Conservation (phyloP, 352 stramenopile genomes). For the Phytophthora pisi region DNA sequence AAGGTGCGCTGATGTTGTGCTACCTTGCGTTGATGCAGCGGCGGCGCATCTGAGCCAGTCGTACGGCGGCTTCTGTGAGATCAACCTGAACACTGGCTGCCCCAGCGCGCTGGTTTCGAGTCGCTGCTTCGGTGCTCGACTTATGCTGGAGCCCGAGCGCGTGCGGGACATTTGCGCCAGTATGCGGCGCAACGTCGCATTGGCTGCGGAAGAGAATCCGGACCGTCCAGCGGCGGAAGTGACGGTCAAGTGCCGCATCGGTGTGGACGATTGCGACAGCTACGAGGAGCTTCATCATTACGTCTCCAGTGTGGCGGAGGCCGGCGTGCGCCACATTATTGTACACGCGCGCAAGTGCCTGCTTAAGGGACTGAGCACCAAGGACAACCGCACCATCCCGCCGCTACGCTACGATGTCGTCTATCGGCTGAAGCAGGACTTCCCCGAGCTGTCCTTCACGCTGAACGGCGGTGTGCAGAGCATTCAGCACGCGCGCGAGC, state of each 20-base stretch:
- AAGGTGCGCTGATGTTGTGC: conserved; percentile 5
- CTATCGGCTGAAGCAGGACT: conserved; percentile 94
- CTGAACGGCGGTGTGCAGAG: conserved; percentile 98
- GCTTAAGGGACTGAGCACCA: conserved; percentile 94
- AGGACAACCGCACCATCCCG: conserved; percentile 98
- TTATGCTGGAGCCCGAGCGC: conserved; percentile 97
- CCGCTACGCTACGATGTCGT: conserved; percentile 97
- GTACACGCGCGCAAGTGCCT: conserved; percentile 98
- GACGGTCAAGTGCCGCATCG: conserved; percentile 99
- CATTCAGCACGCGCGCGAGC: conserved; percentile 89
- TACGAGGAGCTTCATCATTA: conserved; percentile 94
- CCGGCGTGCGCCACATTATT: conserved; percentile 95
- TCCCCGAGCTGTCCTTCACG: conserved; percentile 95
- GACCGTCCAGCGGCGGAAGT: conserved; percentile 59
- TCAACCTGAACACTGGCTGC: conserved; percentile 98
- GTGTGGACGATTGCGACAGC: conserved; percentile 94
- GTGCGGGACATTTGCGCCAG: conserved; percentile 92
- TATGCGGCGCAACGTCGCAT: conserved; percentile 64
- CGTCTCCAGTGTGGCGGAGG: conserved; percentile 89
- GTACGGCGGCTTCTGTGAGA: conserved; percentile 92
- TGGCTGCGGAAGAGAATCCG: conserved; percentile 32
- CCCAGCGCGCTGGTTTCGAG: conserved; percentile 85
- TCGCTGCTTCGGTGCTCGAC: conserved; percentile 95
- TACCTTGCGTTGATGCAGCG: conserved; percentile 40
- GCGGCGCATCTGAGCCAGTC: conserved; percentile 71